A percentile compares a stretch with the other conserved stretches of the same genome.
Evolutionary conservation across 2,329 filamentous ascomycete genomes (phyloP).

Genomic region (Cladosporium colombiae): DNA sequence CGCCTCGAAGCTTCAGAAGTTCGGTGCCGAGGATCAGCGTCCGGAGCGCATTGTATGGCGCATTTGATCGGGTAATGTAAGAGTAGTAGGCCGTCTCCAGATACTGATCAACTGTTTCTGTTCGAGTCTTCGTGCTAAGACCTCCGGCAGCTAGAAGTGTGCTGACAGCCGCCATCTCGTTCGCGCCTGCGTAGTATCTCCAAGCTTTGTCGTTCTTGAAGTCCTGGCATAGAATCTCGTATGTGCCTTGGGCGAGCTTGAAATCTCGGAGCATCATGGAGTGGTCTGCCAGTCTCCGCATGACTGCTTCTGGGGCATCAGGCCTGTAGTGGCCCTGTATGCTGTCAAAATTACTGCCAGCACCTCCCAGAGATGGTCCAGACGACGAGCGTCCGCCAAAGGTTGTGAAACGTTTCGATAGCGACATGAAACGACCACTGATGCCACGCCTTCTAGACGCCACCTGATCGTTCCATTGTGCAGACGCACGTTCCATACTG

Average conservation of each 20-base stretch:
- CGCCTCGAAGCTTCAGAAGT: slow-evolving; percentile 76
- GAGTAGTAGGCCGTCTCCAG: slow-evolving; percentile 90
- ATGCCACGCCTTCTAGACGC: slow-evolving; percentile 86
- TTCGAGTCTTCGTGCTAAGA: slow-evolving; percentile 71
- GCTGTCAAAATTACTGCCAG: slow-evolving; percentile 73
- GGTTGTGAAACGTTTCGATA: slow-evolving; percentile 85
- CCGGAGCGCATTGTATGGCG: slow-evolving; percentile 77
- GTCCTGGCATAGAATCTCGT: slow-evolving; percentile 84
- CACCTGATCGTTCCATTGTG: slow-evolving; percentile 96
- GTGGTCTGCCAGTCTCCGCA: slow-evolving; percentile 92
- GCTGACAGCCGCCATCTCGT: slow-evolving; percentile 91
- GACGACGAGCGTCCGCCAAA: slow-evolving; percentile 69
- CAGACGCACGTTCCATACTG: slow-evolving; percentile 90
- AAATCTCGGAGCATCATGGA: slow-evolving; percentile 96
- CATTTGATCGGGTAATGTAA: slow-evolving; percentile 80
- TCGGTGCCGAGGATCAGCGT: slow-evolving; percentile 76
- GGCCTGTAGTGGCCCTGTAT: slow-evolving; percentile 78
- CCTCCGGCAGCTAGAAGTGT: slow-evolving; percentile 72
- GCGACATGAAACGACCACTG: slow-evolving; percentile 87
- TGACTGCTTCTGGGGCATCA: slow-evolving; percentile 81
- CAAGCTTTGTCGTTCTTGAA: slow-evolving; percentile 96
- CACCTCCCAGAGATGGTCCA: slow-evolving; percentile 46
- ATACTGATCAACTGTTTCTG: slow-evolving; percentile 81
- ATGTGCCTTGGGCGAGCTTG: slow-evolving; percentile 88
- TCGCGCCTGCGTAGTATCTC: slow-evolving; percentile 89